Evolutionary conservation across 331 rosid species (phyloP).

Genomic region (Cydonia oblonga): DNA sequence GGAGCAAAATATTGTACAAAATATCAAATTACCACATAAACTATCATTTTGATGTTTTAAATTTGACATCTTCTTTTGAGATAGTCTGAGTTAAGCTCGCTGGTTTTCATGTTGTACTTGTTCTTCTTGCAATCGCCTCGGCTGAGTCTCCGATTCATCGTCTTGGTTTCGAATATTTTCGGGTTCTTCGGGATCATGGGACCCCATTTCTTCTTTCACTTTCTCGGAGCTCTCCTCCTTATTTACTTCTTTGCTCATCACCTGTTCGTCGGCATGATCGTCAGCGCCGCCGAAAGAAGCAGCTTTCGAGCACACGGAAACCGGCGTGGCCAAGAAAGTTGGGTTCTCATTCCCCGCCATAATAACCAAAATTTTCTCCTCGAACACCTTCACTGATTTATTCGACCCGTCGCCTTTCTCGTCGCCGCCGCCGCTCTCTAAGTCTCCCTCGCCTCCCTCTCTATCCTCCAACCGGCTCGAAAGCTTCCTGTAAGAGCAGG

Average conservation of each 20-base stretch:
- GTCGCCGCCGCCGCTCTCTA: constrained; percentile 17
- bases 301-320: constrained; percentile 25
- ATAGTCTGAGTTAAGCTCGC: constrained; percentile 12
- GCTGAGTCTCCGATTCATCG: background rate
- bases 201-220: constrained; percentile 15
- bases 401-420: constrained; percentile 12
- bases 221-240: constrained; percentile 18
- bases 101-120: background rate
- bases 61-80: no score
- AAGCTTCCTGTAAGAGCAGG: constrained; percentile 50
- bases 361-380: constrained; percentile 55
- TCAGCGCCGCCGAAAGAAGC: background rate
- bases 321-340: constrained; percentile 66
- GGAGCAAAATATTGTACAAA: no score
- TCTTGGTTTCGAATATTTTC: background rate
- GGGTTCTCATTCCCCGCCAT: constrained; percentile 76
- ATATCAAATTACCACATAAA: no score
- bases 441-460: constrained; percentile 6
- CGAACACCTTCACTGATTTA: constrained; percentile 22
- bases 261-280: background rate
- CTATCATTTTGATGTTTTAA: no score
- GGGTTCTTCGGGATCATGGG: constrained; percentile 1
- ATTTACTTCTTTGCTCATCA: background rate
- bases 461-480: constrained; percentile 8
- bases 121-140: background rate